Percentiles rank a stretch among this genome's conserved stretches.
phyloP scores from a whole-genome alignment of 2,329 filamentous ascomycete genomes.

The Penicillium brevicompactum region DNA sequence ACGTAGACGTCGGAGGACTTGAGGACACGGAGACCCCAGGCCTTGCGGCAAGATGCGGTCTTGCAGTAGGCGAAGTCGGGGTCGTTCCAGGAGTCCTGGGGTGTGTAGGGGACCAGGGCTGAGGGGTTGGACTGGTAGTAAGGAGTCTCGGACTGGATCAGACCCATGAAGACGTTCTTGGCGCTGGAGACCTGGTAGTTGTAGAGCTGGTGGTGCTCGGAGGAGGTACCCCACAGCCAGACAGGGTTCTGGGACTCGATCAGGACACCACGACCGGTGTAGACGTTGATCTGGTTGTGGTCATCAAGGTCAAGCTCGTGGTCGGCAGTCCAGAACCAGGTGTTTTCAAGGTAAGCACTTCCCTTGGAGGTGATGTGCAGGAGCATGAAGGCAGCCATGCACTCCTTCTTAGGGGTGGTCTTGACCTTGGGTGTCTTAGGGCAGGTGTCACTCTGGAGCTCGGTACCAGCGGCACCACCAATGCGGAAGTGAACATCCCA shows the following conservation, averaged over 20 bases:
- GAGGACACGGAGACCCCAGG: slow-evolving; percentile 73
- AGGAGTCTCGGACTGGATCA: slow-evolving; percentile 88
- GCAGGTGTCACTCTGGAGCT: slow-evolving; percentile 78
- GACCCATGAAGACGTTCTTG: slow-evolving; percentile 75
- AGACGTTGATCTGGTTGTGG: slow-evolving; percentile 71
- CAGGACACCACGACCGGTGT: slow-evolving; percentile 81
- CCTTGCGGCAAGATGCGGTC: slow-evolving; percentile 64
- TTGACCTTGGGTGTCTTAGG: slow-evolving; percentile 70
- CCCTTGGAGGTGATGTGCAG: slow-evolving; percentile 58
- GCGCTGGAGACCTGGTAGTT: slow-evolving; percentile 85
- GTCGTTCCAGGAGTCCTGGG: slow-evolving; percentile 49
- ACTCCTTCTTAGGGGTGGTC: slow-evolving; percentile 65
- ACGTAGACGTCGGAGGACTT: slow-evolving; percentile 68
- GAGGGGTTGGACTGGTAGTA: slow-evolving; percentile 82
- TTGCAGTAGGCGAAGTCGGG: slow-evolving; percentile 67
- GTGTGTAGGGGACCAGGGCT: slow-evolving; percentile 55
- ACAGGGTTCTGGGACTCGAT: slow-evolving; percentile 78
- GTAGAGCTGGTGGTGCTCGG: slow-evolving; percentile 63
- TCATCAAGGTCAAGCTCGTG: slow-evolving; percentile 79
- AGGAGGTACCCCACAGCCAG: slow-evolving; percentile 77
- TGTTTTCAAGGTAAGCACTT: slow-evolving; percentile 82
- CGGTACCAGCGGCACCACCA: slow-evolving; percentile 80
- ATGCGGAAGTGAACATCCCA: slow-evolving; percentile 98
- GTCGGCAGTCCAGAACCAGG: slow-evolving; percentile 87
- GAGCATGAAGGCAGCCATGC: slow-evolving; percentile 71